Evolutionary conservation across 257 asterid species (phyloP), one percentile per base, ranked within the genome.

Genomic region (Solanum okadae): DNA sequence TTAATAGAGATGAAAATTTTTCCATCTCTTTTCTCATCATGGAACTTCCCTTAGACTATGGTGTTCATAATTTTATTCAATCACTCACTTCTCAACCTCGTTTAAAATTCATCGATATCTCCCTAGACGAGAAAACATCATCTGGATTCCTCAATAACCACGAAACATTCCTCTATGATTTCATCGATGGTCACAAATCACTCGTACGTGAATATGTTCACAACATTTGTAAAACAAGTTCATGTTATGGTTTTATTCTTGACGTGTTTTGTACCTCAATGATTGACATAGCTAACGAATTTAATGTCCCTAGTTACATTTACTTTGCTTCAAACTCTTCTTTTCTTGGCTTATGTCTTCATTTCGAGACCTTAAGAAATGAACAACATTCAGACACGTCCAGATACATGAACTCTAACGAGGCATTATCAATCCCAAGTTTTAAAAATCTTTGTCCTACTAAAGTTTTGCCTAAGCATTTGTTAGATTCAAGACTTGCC

Each of bases 241-340:
- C 92, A 29, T 9, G 88, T 92, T 13, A 52, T 6, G 94, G 91
- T 1, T 40, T 93, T 25, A 5, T 91, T 1, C 27, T 91, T 37
- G 95, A 93, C 87, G 89, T 93, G 93, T 91, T 93, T 42, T 92
- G 92, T 37, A 5, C 37, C 18, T 71, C 49, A 5, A 78, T 93
- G 89, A 88, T 91, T 9, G 93, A 91, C 0, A 85, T 93, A n/a
- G 94, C 91, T 2, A 71, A 90, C 15, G 93, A 92, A 23, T 88
- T 93, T 1, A 42, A 44, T 78, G 88, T 93, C 84, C 94, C 94
- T 1, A 25, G 75, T 14, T 93, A 92, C 44, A 73, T 65, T 1
- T 93, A 87, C 89, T 93, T 89, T 79, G 88, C 95, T 2, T 91
- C 93, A 0, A 25, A 91, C 10, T 88, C 92, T 42, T 90, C 88